Evolutionary conservation across 345 rosid species (phyloP), one percentile per base, ranked within the genome.

Genomic region (Xanthoceras sorbifolium): DNA sequence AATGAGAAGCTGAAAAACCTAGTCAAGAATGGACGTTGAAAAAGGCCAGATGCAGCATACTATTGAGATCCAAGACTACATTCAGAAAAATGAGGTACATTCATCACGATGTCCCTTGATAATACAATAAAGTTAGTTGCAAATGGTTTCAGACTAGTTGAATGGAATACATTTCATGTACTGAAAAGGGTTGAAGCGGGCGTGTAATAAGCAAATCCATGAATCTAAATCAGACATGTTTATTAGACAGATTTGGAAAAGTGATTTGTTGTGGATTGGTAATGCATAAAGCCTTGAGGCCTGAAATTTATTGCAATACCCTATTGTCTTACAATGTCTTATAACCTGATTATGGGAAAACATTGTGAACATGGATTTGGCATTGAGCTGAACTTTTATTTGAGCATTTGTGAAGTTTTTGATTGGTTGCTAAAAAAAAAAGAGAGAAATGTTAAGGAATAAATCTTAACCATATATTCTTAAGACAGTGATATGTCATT

Each of bases 1-100:
- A 93, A 86, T 32, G 97, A 96, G 85, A 89, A 81, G 86, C 84
- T 92, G 68, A 96, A 93, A 83, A 76, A 80, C 79, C 69, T 82
- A 22, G 48, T 81, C 74, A 92, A 82, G 82, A 75, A 67, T 68
- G 69, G 75, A 76, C 25, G 29, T 36, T 78, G 83, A 86, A n/a
- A 73, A 46, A 26, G 52, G 25, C 44, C 28, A n/a, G 38, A 9
- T 32, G 48, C 65, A 42, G 63, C 59, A 50, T 59, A 71, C 54
- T 38, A 36, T 67, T 18, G 26, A 77, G 23, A 36, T 36, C 48
- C 44, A 5, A 32, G 60, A 36, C 75, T 29, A n/a, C 18, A 63
- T 12, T 57, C 11, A 36, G 26, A 46, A 38, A 44, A 17, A n/a
- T 48, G 31, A 8, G 2, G 50, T 18, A 31, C 67, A 6, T 42